Evolutionary conservation across 169 alveolate genomes (phyloP), one percentile per base, ranked within the genome.

Genomic region (Plasmodium falciparum): DNA sequence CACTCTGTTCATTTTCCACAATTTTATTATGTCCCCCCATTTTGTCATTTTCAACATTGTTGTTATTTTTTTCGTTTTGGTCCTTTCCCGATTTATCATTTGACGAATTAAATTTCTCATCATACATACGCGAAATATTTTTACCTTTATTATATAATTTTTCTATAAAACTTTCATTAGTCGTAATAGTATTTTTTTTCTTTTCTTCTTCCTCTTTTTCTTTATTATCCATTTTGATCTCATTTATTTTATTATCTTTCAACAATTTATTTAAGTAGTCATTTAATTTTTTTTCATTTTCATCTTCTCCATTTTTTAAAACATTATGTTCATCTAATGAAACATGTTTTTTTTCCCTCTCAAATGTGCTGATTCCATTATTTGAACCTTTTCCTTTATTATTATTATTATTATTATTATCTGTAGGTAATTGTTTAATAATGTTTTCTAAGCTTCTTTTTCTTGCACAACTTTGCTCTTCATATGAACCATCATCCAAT

Each of bases 1-100:
- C n/a, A 22, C 20, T 26, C 17, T 63, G 1, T 22, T 63, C 75
- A 9, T 26, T n/a, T 5, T 39, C 75, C 43, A 2, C 56, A 29
- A 17, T 58, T 43, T 67, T 26, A 20, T 0, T 12, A 29, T 56
- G 17, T 17, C 29, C 13, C 26, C 2, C 56, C 4, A 12, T 56
- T 56, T n/a, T 20, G n/a, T 56, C 65, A 56, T 56, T n/a, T 56
- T 11, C 74, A 6, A 26, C 9, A 66, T 33, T 20, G 4, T 61
- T 12, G 39, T 66, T 33, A 17, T 54, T 76, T 52, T 63, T 29
- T 39, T 76, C 52, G n/a, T 17, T 76, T 49, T 2, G 61, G 2
- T 65, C 47, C 69, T 8, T 54, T 66, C 43, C 50, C n/a, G 11
- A 39, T 39, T 39, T 39, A 39, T 39, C 47, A 39, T 39, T 39